These are phyloP conservation scores for Mycena kentingensis DNA, from an alignment of 768 basidiomycete species.

Conservation along the genomic window DNA sequence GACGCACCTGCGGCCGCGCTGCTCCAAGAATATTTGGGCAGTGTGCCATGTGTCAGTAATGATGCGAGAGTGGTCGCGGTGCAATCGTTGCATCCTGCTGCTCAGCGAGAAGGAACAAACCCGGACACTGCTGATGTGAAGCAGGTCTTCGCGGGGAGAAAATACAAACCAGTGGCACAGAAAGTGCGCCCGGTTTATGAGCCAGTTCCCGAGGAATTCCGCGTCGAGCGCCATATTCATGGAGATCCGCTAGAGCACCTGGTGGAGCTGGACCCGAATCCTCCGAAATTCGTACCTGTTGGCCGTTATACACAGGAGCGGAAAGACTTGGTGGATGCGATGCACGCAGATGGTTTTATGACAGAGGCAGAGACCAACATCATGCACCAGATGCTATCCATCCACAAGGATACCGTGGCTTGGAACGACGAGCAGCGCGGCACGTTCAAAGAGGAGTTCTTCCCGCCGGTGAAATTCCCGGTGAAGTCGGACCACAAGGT, in stretches of 20 bases:
- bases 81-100: not conserved
- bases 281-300: constrained; percentile 21
- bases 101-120: no score
- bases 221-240: constrained; percentile 18
- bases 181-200: constrained; percentile 19
- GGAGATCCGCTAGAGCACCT: constrained; percentile 27
- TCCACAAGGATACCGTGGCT: constrained; percentile 17
- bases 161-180: constrained; percentile 23
- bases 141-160: not conserved
- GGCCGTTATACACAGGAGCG: constrained; percentile 21
- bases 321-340: constrained; percentile 17
- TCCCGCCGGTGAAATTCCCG: no score
- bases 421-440: constrained; percentile 5
- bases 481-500: no score
- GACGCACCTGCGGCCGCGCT: no score
- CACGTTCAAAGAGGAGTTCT: constrained; percentile 8
- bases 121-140: not conserved
- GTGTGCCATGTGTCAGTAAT: no score
- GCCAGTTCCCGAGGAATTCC: constrained; percentile 17
- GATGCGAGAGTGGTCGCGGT: not conserved
- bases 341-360: constrained; percentile 24
- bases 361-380: constrained; percentile 29
- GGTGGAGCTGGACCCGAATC: constrained; percentile 11
- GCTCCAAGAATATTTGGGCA: no score
- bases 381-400: no score